Evolutionary conservation across 2,329 filamentous ascomycete genomes (phyloP), one percentile per base, ranked within the genome.

Genomic region (Ophiosphaerella herpotricha): DNA sequence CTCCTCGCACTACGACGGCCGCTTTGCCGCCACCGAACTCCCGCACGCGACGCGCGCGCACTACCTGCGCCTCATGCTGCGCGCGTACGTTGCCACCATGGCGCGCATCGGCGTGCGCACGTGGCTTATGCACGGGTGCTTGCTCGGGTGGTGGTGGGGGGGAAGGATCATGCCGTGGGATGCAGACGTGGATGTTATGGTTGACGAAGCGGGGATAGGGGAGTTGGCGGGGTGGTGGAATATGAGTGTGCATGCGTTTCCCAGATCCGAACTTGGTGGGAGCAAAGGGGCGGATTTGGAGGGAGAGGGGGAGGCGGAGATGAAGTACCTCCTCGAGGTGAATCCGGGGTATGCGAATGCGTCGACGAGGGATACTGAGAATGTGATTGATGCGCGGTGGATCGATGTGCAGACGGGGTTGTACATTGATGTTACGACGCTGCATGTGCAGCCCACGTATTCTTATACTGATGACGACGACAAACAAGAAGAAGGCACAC

Each of bases 91-190:
- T 2, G 69, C 74, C 1, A 81, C 80, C 5, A 85, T 85, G 82
- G 70, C 76, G 36, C 75, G 79, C 43, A 76, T 85, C 29, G 79
- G 81, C 12, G 78, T 79, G 4, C 79, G 84, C 56, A 85, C 83
- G 7, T 86, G 83, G 83, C 79, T 86, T 48, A 85, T 85, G 80
- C 83, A 86, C 57, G 83, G 83, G 11, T 81, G 80, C 5, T 69
- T 86, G 35, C 71, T 85, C 13, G 81, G 82, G 32, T 85, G 83
- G 83, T 85, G 80, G 78, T 86, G 83, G 83, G 85, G 84, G 57
- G 75, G 79, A 45, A 78, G 78, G 62, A 79, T 84, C 59, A 77
- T 86, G 69, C 83, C 83, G 2, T 85, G 83, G 83, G 83, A 86
- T 62, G 80, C 78, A 11, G 83, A 86, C 57, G 63, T 85, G 41